These are phyloP conservation scores for Sanghuangporus sanghuang DNA, from an alignment of 1,284 basidiomycete species.

Conservation along the genomic window DNA sequence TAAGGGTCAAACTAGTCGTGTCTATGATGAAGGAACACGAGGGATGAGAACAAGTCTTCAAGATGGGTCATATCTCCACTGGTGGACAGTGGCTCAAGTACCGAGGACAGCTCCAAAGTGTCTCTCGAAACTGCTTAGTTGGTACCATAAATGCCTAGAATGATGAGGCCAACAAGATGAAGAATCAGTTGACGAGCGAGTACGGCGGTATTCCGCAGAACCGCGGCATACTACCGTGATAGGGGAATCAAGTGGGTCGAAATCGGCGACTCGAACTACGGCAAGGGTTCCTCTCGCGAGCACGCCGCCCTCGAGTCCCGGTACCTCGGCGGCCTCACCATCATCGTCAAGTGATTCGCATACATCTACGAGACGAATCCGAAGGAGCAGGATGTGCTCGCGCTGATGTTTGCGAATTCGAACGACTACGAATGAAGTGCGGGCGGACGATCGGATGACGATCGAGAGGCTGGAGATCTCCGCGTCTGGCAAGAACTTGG, in stretches of 20 bases:
- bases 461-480: conserved; percentile 83
- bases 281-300: conserved; percentile 99
- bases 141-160: conserved; percentile 96
- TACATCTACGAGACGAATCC: no score
- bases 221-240: conserved; percentile 86
- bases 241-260: conserved; percentile 90
- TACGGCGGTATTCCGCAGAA: conserved; percentile 83
- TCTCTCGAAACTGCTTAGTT: conserved; percentile 97
- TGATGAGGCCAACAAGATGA: conserved; percentile 93
- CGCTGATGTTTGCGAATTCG: conserved; percentile 82
- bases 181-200: conserved; percentile 88
- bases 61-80: conserved; percentile 77
- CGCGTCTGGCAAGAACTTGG: conserved; percentile 85
- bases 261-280: conserved; percentile 95
- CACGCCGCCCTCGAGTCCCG: conserved; percentile 97
- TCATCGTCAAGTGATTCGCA: conserved; percentile 93
- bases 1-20: conserved; percentile 58
- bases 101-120: conserved; percentile 98
- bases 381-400: conserved; percentile 97
- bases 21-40: conserved; percentile 70
- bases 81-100: conserved; percentile 99
- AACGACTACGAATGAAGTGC: conserved; percentile 88
- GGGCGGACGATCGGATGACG: conserved; percentile 78
- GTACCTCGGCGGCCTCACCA: conserved; percentile 92
- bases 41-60: conserved; percentile 57